phyloP scores from a whole-genome alignment of 495 filamentous ascomycete genomes.

The Hypomontagnella submonticulosa region DNA sequence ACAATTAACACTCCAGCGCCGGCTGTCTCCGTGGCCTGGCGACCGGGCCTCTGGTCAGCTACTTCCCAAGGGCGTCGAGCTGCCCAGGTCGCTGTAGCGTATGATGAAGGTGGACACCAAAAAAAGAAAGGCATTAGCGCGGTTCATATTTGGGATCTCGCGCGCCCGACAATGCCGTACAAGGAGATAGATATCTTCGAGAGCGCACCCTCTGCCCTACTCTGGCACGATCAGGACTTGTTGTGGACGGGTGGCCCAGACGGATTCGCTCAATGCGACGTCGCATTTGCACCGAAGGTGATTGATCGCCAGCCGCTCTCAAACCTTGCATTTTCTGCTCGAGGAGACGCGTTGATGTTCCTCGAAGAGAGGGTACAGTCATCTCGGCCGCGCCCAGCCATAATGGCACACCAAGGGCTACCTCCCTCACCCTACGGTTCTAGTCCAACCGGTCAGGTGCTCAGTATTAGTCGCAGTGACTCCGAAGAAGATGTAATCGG shows the following conservation, averaged over 20 bases:
- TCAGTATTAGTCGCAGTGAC: constrained; percentile 70
- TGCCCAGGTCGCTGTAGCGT: constrained; percentile 64
- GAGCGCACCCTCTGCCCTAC: constrained; percentile 74
- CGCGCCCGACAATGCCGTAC: constrained; percentile 84
- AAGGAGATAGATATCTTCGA: constrained; percentile 84
- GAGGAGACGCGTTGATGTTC: constrained; percentile 68
- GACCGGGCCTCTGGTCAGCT: constrained; percentile 79
- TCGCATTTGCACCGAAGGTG: constrained; percentile 82
- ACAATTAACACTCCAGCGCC: constrained; percentile 67
- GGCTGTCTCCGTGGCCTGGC: constrained; percentile 84
- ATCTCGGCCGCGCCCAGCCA: constrained; percentile 52
- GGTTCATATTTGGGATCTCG: constrained; percentile 93
- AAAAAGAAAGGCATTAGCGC: constrained; percentile 70
- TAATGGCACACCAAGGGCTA: constrained; percentile 44
- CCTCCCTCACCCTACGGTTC: constrained; percentile 55
- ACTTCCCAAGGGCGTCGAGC: constrained; percentile 71
- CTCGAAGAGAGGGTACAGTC: constrained; percentile 59
- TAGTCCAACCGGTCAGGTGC: constrained; percentile 55
- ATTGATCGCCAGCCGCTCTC: constrained; percentile 75
- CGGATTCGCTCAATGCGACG: constrained; percentile 89
- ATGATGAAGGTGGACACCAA: constrained; percentile 58
- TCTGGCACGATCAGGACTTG: constrained; percentile 91
- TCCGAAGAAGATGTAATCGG: constrained; percentile 74
- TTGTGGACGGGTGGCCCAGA: constrained; percentile 91
- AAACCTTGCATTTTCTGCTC: constrained; percentile 69